phyloP scores from a whole-genome alignment of 352 stramenopile species.

The Globisporangium radiosum region DNA sequence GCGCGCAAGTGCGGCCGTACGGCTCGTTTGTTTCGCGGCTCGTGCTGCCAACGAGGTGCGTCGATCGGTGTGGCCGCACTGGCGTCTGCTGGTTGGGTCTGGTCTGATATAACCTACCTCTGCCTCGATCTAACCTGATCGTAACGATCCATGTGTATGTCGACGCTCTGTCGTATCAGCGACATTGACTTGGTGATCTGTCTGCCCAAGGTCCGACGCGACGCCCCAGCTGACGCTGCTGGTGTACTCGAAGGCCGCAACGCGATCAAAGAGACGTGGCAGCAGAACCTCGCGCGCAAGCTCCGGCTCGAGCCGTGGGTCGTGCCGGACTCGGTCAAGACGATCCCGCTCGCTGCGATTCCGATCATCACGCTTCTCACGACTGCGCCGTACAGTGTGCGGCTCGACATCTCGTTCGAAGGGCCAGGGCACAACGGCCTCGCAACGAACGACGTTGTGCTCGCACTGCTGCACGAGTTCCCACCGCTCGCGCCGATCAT shows the following conservation, averaged over 20 bases:
- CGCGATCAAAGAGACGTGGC: slow-evolving; percentile 97
- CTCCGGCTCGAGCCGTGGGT: slow-evolving; percentile 92
- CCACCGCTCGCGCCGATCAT: slow-evolving; percentile 93
- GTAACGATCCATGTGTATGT: not conserved
- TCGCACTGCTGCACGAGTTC: slow-evolving; percentile 90
- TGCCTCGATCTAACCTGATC: too few relatives aligned
- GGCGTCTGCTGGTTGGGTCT: not conserved
- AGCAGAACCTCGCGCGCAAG: slow-evolving; percentile 95
- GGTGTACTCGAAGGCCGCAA: slow-evolving; percentile 96
- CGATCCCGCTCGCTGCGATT: slow-evolving; percentile 94
- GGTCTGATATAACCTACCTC: not conserved
- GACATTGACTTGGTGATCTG: slow-evolving; percentile 97
- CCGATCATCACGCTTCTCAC: slow-evolving; percentile 95
- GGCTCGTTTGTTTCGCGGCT: slow-evolving; percentile 95
- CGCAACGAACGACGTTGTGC: slow-evolving; percentile 92
- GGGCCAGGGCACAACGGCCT: slow-evolving; percentile 94
- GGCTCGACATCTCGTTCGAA: slow-evolving; percentile 97
- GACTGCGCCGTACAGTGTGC: slow-evolving; percentile 66
- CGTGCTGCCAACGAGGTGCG: slow-evolving; percentile 88
- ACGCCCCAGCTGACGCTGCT: slow-evolving; percentile 91
- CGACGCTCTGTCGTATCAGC: slow-evolving; percentile 16
- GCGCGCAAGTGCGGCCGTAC: slow-evolving; percentile 95
- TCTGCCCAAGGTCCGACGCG: slow-evolving; percentile 94
- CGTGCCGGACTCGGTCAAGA: slow-evolving; percentile 92
- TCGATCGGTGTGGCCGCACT: not conserved